A percentile compares a stretch with the other conserved stretches of the same genome.
Conservation (phyloP, 2,329 filamentous ascomycete genomes). For the Pseudopithomyces chartarum region DNA sequence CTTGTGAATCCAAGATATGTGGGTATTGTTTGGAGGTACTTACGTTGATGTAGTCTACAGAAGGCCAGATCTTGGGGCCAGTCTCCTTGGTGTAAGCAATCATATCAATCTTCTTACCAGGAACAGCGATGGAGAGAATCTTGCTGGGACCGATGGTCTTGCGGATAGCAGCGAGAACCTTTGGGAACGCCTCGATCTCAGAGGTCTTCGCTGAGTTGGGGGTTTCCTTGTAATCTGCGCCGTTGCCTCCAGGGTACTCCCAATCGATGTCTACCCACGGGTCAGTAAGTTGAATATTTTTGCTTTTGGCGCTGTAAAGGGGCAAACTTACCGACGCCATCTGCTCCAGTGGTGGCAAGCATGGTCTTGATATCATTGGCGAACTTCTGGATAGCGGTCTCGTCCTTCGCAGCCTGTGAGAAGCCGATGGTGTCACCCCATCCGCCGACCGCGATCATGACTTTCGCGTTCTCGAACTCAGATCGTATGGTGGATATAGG, state of each 20-base stretch:
- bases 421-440: slow-evolving; percentile 75
- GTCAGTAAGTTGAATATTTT: neutral
- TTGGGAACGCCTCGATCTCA: slow-evolving; percentile 67
- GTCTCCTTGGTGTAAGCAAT: slow-evolving; percentile 66
- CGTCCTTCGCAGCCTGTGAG: slow-evolving; percentile 58
- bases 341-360: slow-evolving; percentile 66
- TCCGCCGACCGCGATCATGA: slow-evolving; percentile 74
- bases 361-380: slow-evolving; percentile 68
- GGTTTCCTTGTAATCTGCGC: slow-evolving; percentile 67
- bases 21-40: neutral
- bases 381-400: slow-evolving; percentile 61
- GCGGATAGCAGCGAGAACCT: slow-evolving; percentile 64
- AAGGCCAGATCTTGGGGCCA: slow-evolving; percentile 62
- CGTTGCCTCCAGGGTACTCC: slow-evolving; percentile 69
- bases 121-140: slow-evolving; percentile 70
- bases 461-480: slow-evolving; percentile 62
- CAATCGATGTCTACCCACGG: slow-evolving; percentile 65
- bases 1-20: neutral
- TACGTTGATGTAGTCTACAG: slow-evolving; percentile 68
- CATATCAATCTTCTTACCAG: slow-evolving; percentile 67
- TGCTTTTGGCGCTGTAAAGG: neutral
- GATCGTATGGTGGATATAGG: slow-evolving; percentile 56
- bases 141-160: slow-evolving; percentile 61
- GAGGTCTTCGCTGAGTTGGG: slow-evolving; percentile 63
- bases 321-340: slow-evolving; percentile 61